Evolutionary conservation across 768 basidiomycete genomes (phyloP), one percentile per base, ranked within the genome.

Genomic region (Suillus clintonianus): DNA sequence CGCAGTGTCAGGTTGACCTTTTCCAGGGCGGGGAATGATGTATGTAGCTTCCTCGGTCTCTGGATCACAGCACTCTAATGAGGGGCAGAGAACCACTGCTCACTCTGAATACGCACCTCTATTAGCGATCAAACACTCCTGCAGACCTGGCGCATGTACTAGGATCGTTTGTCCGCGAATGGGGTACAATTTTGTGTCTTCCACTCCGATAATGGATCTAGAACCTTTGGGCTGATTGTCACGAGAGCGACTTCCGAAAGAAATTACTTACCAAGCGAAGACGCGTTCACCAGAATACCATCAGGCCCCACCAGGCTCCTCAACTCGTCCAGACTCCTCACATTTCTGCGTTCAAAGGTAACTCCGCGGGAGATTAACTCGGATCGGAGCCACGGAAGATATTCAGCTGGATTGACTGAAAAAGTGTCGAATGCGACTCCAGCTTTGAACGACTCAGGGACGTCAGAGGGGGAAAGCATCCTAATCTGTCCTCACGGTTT

Each of bases 151-250:
- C 3, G 92, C 91, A 43, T 85, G 76, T 24, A 96, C 80, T 19
- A 95, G 73, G 10, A 95, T 87, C 0, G 92, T 89, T 77, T 97
- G 95, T 9, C 95, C 95, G 50, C 94, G 82, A 66, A 95, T 84
- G 1, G 95, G 93, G 71, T 85, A 87, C 27, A 95, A 78, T 27
- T 78, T 79, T 62, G 81, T 81, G 73, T 97, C 95, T 70, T 95
- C 89, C 3, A 96, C 86, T 6, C 94, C 95, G 14, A 91, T 85
- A 48, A 97, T 81, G 37, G 86, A 87, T 57, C 86, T 82, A 10
- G 94, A 87, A 4, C 90, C 90, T 83, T 58, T 39, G 36, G 27
- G 14, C 41, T 19, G 47, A 22, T 41, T 41, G 32, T 42, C 22
- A 59, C 62, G 19, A 68, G 22, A 14, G 60, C 22, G 5, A 4